These are phyloP conservation scores for Carex littledalei DNA, from an alignment of 176 grass and related monocot species.

Conservation along the genomic window DNA sequence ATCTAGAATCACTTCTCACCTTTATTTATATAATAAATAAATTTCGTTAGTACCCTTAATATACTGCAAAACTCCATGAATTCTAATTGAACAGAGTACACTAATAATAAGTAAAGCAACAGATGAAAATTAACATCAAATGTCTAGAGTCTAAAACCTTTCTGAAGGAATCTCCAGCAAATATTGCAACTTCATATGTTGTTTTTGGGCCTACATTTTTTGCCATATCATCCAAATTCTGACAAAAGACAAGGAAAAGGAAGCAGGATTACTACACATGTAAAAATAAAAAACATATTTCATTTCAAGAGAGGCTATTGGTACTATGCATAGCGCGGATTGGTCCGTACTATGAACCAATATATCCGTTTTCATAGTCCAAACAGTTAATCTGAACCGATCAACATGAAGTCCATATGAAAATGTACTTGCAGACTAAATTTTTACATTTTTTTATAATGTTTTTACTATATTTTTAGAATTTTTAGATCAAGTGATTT, in stretches of 20 bases:
- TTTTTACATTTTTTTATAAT: too few relatives aligned
- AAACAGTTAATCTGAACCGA: too few relatives aligned
- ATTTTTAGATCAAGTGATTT: too few relatives aligned
- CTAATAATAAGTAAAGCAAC: background rate
- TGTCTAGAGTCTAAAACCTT: slow-evolving; percentile 42
- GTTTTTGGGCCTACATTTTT: slow-evolving; percentile 54
- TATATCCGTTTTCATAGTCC: too few relatives aligned
- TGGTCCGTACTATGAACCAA: too few relatives aligned
- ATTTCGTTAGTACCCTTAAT: background rate
- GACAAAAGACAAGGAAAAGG: slow-evolving; percentile 6
- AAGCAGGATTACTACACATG: background rate
- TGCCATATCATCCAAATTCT: slow-evolving; percentile 58
- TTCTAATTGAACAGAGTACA: background rate
- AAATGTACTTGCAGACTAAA: too few relatives aligned
- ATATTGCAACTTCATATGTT: slow-evolving; percentile 83
- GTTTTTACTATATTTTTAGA: too few relatives aligned
- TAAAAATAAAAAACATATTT: background rate
- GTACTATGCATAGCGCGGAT: too few relatives aligned
- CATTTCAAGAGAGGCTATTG: too few relatives aligned
- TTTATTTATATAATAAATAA: slow-evolving; percentile 9
- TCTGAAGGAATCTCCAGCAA: slow-evolving; percentile 71
- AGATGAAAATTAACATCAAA: slow-evolving; percentile 9
- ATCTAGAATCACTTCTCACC: slow-evolving; percentile 44
- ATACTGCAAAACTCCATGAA: slow-evolving; percentile 3
- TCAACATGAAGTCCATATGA: too few relatives aligned